Evolutionary conservation across 352 stramenopile genomes (phyloP).

Genomic region (Pythium rhizo-oryzae): DNA sequence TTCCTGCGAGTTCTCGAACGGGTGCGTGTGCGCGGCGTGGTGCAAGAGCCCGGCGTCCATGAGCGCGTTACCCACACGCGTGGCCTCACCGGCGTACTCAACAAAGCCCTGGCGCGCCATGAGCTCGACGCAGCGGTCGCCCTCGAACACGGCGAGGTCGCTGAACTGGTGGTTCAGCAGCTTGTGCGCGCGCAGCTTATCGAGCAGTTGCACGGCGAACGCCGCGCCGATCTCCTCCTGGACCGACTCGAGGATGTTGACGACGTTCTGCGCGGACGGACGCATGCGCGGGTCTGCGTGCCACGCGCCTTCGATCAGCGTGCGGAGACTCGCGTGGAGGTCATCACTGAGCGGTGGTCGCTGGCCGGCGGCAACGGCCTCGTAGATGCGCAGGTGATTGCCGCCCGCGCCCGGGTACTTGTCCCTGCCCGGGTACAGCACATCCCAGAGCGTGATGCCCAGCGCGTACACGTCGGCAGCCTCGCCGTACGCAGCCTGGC

Average conservation of each 20-base stretch:
- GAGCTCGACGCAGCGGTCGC: constrained; percentile 39
- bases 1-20: constrained; percentile 26
- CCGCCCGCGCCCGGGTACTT: constrained; percentile 37
- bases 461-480: constrained; percentile 61
- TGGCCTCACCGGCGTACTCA: constrained; percentile 23
- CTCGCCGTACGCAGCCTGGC: constrained; percentile 38
- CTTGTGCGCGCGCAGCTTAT: constrained; percentile 19
- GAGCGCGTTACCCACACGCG: constrained; percentile 41
- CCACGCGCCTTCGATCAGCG: constrained; percentile 33
- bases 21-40: constrained; percentile 30
- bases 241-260: constrained; percentile 31
- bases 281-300: constrained; percentile 25
- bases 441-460: constrained; percentile 67
- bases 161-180: constrained; percentile 13
- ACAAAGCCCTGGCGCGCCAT: constrained; percentile 39
- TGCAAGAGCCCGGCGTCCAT: constrained; percentile 41
- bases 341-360: constrained; percentile 25
- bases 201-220: constrained; percentile 27
- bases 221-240: constrained; percentile 30
- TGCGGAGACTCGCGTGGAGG: constrained; percentile 19
- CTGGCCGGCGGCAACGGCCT: constrained; percentile 32
- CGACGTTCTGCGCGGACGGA: constrained; percentile 26
- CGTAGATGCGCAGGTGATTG: constrained; percentile 44
- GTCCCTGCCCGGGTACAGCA: constrained; percentile 41
- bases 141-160: constrained; percentile 29